A percentile compares a stretch with the other conserved stretches of the same genome.
phyloP scores from a whole-genome alignment of 2,329 filamentous ascomycete species.

The Xylaria sp. region DNA sequence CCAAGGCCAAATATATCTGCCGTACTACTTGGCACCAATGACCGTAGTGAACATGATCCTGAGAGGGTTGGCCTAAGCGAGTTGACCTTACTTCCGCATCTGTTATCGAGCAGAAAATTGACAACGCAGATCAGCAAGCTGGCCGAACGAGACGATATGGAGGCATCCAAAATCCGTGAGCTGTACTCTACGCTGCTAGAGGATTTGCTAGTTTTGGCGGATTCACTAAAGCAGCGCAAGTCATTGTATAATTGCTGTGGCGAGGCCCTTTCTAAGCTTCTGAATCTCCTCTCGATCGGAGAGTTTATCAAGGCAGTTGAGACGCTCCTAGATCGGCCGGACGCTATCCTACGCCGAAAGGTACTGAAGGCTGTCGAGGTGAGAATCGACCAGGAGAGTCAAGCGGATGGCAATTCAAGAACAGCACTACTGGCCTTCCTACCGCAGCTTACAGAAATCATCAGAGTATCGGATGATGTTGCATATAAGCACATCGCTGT shows the following conservation, averaged over 20 bases:
- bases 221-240: conserved; percentile 69
- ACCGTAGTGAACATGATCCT: conserved; percentile 60
- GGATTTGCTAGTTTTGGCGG: conserved; percentile 72
- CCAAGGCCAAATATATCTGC: conserved; percentile 79
- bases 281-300: conserved; percentile 84
- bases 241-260: conserved; percentile 69
- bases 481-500: conserved; percentile 87
- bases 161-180: conserved; percentile 72
- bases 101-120: conserved; percentile 68
- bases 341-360: conserved; percentile 80
- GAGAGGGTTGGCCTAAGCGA: conserved; percentile 64
- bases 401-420: conserved; percentile 74
- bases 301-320: conserved; percentile 93
- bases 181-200: conserved; percentile 77
- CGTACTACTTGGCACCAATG: conserved; percentile 71
- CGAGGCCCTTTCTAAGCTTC: conserved; percentile 79
- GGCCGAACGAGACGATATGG: conserved; percentile 72
- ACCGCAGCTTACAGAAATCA: conserved; percentile 79
- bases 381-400: conserved; percentile 78
- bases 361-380: conserved; percentile 83
- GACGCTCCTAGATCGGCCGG: conserved; percentile 78
- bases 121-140: conserved; percentile 66
- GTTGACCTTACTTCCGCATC: conserved; percentile 66
- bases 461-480: conserved; percentile 77
- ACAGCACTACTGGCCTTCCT: conserved; percentile 80